A percentile compares a stretch with the other conserved stretches of the same genome.
These are phyloP conservation scores for Rhododendron ovatum DNA, from an alignment of 148 eudicot species.

Conservation along the genomic window DNA sequence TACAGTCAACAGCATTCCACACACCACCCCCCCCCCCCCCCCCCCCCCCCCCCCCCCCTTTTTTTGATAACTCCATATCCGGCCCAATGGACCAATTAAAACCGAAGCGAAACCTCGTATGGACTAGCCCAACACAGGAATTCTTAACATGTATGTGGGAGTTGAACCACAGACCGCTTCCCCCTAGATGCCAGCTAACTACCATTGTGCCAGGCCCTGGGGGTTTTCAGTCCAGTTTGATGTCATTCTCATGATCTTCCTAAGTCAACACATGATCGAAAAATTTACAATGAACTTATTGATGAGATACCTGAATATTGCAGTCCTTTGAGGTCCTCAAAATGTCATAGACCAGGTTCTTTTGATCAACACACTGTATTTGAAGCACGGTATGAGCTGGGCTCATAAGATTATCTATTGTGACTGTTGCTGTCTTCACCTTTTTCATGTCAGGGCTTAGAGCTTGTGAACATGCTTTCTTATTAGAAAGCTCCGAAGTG, in stretches of 20 bases:
- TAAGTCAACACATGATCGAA: not conserved
- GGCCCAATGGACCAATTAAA: too few species aligned
- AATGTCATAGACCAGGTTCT: slow-evolving; percentile 82
- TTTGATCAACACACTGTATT: slow-evolving; percentile 75
- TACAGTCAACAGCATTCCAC: not conserved
- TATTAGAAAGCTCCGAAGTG: slow-evolving; percentile 39
- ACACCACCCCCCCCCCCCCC: too few species aligned
- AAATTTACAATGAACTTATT: slow-evolving; percentile 5
- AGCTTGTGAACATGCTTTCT: slow-evolving; percentile 42
- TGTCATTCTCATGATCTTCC: not conserved
- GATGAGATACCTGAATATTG: slow-evolving; percentile 55
- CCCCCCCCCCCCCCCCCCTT: too few species aligned
- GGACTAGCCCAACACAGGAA: not conserved
- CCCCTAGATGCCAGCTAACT: not conserved
- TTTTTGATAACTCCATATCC: not conserved
- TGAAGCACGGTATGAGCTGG: slow-evolving; percentile 92
- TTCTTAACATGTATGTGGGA: not conserved
- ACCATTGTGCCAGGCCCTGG: not conserved
- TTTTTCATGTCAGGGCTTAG: slow-evolving; percentile 26
- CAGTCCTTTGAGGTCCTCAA: slow-evolving; percentile 76
- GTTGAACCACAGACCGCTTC: not conserved
- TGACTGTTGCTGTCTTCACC: not conserved
- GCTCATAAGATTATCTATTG: slow-evolving; percentile 53
- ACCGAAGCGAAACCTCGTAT: not conserved
- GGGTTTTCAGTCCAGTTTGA: not conserved